A percentile compares a stretch with the other conserved stretches of the same genome.
These are phyloP conservation scores for Talaromyces funiculosus DNA, from an alignment of 2,329 filamentous ascomycete species.

Conservation along the genomic window DNA sequence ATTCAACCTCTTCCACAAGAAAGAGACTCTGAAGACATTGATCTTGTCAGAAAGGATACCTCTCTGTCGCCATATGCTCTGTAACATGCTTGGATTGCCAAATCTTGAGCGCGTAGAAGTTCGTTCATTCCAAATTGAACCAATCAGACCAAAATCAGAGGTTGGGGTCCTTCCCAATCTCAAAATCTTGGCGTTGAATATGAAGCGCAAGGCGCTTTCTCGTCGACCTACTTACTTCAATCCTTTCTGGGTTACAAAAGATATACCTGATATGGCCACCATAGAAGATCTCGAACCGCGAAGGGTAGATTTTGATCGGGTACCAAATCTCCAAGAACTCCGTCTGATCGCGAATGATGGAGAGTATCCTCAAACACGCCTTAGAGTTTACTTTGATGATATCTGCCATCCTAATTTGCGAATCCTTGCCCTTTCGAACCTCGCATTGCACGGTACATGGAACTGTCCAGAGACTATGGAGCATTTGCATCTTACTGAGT, in stretches of 20 bases:
- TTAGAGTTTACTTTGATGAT: neutral
- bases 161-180: conserved; percentile 1
- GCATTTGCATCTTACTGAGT: neutral
- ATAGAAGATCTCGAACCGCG: neutral
- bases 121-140: neutral
- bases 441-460: neutral
- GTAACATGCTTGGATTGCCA: conserved; percentile 19
- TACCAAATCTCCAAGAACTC: conserved; percentile 10
- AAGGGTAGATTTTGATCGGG: neutral
- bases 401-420: conserved; percentile 1
- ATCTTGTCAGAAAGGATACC: conserved; percentile 22
- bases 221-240: neutral
- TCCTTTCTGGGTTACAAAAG: neutral
- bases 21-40: conserved; percentile 15
- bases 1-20: neutral
- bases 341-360: neutral
- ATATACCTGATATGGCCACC: neutral
- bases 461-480: neutral
- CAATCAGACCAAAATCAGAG: neutral
- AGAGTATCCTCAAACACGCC: no score
- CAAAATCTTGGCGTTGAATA: neutral
- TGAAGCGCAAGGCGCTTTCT: neutral
- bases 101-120: conserved; percentile 20
- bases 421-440: neutral
- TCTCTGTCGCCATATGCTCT: neutral